Percentiles rank a stretch among this genome's conserved stretches.
These are phyloP conservation scores for Pythium sukuiense DNA, from an alignment of 352 stramenopile species.

Conservation along the genomic window DNA sequence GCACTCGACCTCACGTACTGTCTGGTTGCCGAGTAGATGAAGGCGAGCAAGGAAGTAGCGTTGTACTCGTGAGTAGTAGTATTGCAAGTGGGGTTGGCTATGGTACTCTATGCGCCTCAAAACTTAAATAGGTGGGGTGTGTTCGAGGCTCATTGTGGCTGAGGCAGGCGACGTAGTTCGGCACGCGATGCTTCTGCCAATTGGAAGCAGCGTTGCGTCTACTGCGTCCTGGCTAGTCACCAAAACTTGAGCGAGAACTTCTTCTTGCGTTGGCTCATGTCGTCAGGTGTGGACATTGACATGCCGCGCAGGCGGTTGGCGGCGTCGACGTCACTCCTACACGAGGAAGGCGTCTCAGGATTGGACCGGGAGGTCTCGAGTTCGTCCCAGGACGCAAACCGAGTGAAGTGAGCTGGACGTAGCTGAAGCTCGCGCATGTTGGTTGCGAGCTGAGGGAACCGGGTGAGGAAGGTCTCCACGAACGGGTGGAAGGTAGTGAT, in stretches of 20 bases:
- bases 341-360: slow-evolving; percentile 15
- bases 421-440: slow-evolving; percentile 13
- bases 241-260: slow-evolving; percentile 78
- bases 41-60: neutral
- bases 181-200: neutral
- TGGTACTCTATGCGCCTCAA: slow-evolving; percentile 1
- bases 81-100: neutral
- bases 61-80: neutral
- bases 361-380: slow-evolving; percentile 15
- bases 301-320: slow-evolving; percentile 57
- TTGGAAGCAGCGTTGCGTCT: neutral
- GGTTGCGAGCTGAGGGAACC: slow-evolving; percentile 57
- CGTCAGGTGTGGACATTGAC: slow-evolving; percentile 53
- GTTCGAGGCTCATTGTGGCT: neutral
- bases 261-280: slow-evolving; percentile 53
- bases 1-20: too few species aligned
- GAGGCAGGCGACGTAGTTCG: neutral
- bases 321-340: slow-evolving; percentile 10
- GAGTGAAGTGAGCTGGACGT: slow-evolving; percentile 9
- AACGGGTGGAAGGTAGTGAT: slow-evolving; percentile 63
- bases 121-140: slow-evolving; percentile 2
- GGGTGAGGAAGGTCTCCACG: slow-evolving; percentile 57
- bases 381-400: slow-evolving; percentile 24
- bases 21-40: too few species aligned
- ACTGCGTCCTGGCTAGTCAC: slow-evolving; percentile 17